Conservation (phyloP, 129 eudicot genomes). For the Dittrichia graveolens region DNA sequence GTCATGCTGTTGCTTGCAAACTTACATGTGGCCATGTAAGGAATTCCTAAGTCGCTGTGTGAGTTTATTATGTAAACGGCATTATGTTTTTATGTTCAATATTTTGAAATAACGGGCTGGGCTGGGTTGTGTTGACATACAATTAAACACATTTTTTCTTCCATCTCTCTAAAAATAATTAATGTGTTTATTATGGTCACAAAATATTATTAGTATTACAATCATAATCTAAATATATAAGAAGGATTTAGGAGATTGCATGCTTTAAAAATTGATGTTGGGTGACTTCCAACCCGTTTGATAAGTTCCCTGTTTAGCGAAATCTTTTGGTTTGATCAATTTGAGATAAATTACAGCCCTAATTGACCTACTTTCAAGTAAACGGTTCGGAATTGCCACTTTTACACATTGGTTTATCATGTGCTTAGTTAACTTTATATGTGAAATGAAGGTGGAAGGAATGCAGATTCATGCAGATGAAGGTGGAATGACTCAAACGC, state of each 20-base stretch:
- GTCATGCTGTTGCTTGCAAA: slow-evolving; percentile 79
- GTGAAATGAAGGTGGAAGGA: slow-evolving; percentile 55
- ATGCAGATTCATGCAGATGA: slow-evolving; percentile 66
- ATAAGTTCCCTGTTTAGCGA: background rate
- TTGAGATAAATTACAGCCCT: background rate
- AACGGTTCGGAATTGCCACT: background rate
- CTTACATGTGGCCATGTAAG: slow-evolving; percentile 79
- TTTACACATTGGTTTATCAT: slow-evolving; percentile 10
- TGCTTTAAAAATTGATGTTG: background rate
- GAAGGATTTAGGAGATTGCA: background rate
- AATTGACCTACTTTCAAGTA: background rate
- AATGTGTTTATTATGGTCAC: background rate
- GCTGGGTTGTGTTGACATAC: background rate
- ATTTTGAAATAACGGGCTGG: background rate
- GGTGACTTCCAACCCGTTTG: background rate
- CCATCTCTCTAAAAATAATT: background rate
- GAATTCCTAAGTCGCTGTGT: background rate
- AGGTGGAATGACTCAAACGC: slow-evolving; percentile 60
- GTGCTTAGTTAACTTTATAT: background rate
- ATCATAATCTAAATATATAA: background rate
- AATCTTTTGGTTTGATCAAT: background rate
- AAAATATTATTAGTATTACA: background rate
- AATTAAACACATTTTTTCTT: background rate
- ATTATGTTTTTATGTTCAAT: too few species aligned
- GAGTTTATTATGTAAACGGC: background rate